Base-by-base conservation (phyloP, 148 eudicot genomes). In the Silene conica region DNA sequence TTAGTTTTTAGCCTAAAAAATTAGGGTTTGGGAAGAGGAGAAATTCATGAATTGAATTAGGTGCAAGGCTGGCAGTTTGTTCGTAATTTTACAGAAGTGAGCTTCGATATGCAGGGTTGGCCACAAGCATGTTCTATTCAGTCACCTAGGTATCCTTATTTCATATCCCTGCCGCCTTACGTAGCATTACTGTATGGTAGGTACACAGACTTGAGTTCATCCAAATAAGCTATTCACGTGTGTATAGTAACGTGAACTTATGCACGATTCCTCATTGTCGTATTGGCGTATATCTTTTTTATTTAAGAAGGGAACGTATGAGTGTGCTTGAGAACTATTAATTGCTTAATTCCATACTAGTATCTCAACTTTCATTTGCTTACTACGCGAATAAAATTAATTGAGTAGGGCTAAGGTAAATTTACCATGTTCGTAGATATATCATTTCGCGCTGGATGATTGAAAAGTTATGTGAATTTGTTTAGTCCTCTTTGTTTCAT, bases 261-360 rank as follows among this genome's bases (percentile, higher is more conserved):
- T 67, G 70, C 70, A 10, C 21, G 54, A 41, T 67, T 20, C n/a
- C 22, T 65, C 22, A 2, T 34, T 65, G 15, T 46, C 50, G n/a
- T 38, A 34, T 65, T 67, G 28, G 54, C 20, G 43, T 43, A 43
- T 43, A 3, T 52, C 66, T 75, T 75, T n/a, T 69, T 57, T 19
- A 31, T 38, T 74, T 41, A 63, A 54, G 26, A 23, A 59, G 41
- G 60, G 22, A 67, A 15, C 4, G 54, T 9, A 4, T 12, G 56
- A 34, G 12, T 20, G 50, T n/a, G 25, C 43, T 13, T 52, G 41
- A 50, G 31, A 20, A 69, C 22, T 11, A 69, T 25, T 50, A n/a
- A 48, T 69, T 69, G 20, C 16, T 52, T 52, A 25, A 15, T n/a
- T 20, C 48, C 43, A 26, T 64, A 22, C 8, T 56, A 43, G 14